Conservation (phyloP, 1,139 yeast genomes). For the Trichomonascaceae sp. region DNA sequence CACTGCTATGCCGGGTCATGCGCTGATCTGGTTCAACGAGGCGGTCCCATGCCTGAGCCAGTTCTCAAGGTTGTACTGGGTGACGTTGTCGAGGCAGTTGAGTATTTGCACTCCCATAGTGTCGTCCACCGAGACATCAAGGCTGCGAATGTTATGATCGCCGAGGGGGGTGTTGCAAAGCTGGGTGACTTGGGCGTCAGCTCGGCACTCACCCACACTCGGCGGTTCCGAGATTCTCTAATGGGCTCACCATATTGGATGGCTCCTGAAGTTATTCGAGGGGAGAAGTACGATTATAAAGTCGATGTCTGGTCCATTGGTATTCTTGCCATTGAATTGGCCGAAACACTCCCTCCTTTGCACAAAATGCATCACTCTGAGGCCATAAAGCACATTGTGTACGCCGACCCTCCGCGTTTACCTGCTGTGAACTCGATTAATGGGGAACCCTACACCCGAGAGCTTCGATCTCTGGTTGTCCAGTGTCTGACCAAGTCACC, state of each 20-base stretch:
- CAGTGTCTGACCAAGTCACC: no score
- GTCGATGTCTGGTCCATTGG: slow-evolving; percentile 76
- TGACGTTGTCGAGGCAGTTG: slow-evolving; percentile 43
- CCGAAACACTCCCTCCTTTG: no score
- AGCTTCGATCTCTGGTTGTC: no score
- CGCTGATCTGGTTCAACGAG: slow-evolving; percentile 39
- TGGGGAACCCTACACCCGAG: no score
- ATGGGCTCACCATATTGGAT: slow-evolving; percentile 66
- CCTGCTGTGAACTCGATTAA: no score
- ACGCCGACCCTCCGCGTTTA: neutral
- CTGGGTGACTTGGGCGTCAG: slow-evolving; percentile 64
- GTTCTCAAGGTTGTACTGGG: slow-evolving; percentile 21
- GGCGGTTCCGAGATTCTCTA: slow-evolving; percentile 36
- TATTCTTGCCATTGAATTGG: slow-evolving; percentile 67
- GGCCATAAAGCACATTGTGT: no score
- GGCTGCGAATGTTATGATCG: slow-evolving; percentile 76
- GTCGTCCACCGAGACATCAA: slow-evolving; percentile 87
- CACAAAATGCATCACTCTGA: no score
- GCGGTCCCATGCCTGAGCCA: neutral
- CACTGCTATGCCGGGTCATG: slow-evolving; percentile 90
- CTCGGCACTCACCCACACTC: slow-evolving; percentile 39
- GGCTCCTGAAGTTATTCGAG: slow-evolving; percentile 53
- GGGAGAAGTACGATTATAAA: slow-evolving; percentile 41
- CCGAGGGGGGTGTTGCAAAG: slow-evolving; percentile 36
- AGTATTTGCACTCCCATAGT: slow-evolving; percentile 62